Evolutionary conservation across 176 grass and related monocot species (phyloP).

Genomic region (Calamus simplicifolius): DNA sequence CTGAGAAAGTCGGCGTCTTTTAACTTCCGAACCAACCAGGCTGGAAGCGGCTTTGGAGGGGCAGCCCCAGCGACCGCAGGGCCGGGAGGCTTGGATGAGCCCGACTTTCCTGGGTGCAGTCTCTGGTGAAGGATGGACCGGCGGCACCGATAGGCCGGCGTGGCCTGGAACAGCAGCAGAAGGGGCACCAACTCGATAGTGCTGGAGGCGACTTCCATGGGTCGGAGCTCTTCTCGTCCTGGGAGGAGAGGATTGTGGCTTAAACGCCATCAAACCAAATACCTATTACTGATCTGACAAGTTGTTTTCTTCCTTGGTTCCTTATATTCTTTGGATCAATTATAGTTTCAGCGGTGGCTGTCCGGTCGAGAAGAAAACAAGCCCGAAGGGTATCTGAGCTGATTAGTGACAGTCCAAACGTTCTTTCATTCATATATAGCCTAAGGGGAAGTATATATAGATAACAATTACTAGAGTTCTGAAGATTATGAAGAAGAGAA

Average conservation of each 20-base stretch:
- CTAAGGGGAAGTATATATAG: too few relatives aligned
- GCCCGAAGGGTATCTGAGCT: conserved; percentile 73
- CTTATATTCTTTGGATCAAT: conserved; percentile 59
- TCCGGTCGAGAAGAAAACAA: conserved; percentile 36
- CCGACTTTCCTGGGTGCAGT: too few relatives aligned
- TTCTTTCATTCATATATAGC: conserved; percentile 25
- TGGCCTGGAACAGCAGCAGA: conserved; percentile 17
- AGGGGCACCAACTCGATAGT: background rate
- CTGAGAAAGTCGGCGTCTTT: conserved; percentile 36
- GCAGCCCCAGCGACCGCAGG: too few relatives aligned
- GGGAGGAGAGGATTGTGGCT: conserved; percentile 70
- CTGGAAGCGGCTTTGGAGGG: too few relatives aligned
- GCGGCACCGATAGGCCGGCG: conserved; percentile 16
- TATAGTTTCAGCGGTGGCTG: conserved; percentile 51
- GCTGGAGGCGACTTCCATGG: background rate
- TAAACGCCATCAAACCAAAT: conserved; percentile 11
- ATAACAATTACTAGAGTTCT: too few relatives aligned
- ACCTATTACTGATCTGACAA: conserved; percentile 42
- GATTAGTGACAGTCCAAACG: conserved; percentile 42
- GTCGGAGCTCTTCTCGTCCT: conserved; percentile 8
- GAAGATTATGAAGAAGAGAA: conserved; percentile 15
- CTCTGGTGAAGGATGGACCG: too few relatives aligned
- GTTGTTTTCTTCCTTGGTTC: conserved; percentile 96
- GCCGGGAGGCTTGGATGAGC: too few relatives aligned
- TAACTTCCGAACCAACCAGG: conserved; percentile 3